Evolutionary conservation across 129 eudicot genomes (phyloP), one percentile per base, ranked within the genome.

Genomic region (Centrapalus pauciflorus): DNA sequence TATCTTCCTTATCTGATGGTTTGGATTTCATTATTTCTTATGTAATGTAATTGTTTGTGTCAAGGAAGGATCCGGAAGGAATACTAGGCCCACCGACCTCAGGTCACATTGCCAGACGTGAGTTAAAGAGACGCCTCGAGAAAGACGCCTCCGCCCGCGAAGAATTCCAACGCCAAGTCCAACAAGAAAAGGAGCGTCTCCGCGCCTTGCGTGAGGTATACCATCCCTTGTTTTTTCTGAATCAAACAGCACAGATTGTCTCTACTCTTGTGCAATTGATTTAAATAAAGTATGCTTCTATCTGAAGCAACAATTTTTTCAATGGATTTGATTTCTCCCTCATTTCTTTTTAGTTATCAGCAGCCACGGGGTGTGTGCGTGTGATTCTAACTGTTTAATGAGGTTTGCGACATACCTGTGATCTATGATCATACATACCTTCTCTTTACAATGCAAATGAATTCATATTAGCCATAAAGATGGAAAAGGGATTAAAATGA

Each of bases 51-150:
- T n/a, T n/a, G n/a, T n/a, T n/a, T n/a, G n/a, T 81, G 83, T 76
- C 68, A 88, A 81, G 84, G 83, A 82, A 89, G 99, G 99, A 94
- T 69, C 99, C 97, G 7, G 97, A 94, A 61, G 97, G 99, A 14
- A 35, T 94, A 52, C 63, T 94, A 26, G 87, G 90, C 2, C 85
- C 97, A 19, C 88, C 97, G 28, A 45, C 73, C 37, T 56, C 84
- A 13, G 99, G 99, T 2, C 99, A 89, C 80, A 55, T 94, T 24
- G 90, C 90, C 8, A 74, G 85, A 62, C 80, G 83, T 3, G 95
- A 94, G 76, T 84, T 94, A 76, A 77, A 82, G 74, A 78, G 69
- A 26, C 84, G 88, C 6, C 83, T 94, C 10, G 94, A 94, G 73
- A 82, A 27, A 37, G 99, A 94, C 40, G 77, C 95, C 30, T 84